A percentile compares a stretch with the other conserved stretches of the same genome.
Evolutionary conservation across 805 yeast genomes (phyloP).

Genomic region (Schwanniomyces occidentalis): DNA sequence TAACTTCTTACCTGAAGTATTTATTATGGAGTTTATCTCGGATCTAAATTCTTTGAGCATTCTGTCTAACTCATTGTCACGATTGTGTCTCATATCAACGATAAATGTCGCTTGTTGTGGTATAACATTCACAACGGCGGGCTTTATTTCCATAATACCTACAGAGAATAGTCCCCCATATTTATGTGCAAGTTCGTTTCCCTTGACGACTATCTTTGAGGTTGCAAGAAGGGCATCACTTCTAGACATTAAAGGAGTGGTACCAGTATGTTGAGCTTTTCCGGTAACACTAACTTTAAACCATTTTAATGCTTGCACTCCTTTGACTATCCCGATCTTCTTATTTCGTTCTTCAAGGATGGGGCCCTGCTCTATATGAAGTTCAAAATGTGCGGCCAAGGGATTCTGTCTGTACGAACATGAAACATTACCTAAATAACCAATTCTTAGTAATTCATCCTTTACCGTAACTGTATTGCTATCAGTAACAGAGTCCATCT

Average conservation of each 20-base stretch:
- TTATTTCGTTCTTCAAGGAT: slow-evolving; percentile 55
- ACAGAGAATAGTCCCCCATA: slow-evolving; percentile 57
- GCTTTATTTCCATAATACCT: slow-evolving; percentile 57
- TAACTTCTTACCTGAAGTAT: slow-evolving; percentile 28
- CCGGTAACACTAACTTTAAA: slow-evolving; percentile 54
- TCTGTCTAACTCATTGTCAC: slow-evolving; percentile 40
- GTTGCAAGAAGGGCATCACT: slow-evolving; percentile 62
- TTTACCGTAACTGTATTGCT: slow-evolving; percentile 47
- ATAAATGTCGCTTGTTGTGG: slow-evolving; percentile 62
- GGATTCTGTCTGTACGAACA: slow-evolving; percentile 53
- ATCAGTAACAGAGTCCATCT: slow-evolving; percentile 55
- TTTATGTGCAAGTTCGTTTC: slow-evolving; percentile 54
- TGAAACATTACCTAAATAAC: slow-evolving; percentile 54
- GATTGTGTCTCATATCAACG: slow-evolving; percentile 56
- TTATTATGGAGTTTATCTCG: slow-evolving; percentile 3
- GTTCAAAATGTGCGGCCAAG: slow-evolving; percentile 67
- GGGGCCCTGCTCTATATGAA: slow-evolving; percentile 80
- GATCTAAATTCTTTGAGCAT: slow-evolving; percentile 36
- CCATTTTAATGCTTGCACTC: slow-evolving; percentile 70
- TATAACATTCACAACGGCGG: slow-evolving; percentile 66
- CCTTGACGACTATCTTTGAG: slow-evolving; percentile 54
- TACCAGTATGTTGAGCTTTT: slow-evolving; percentile 70
- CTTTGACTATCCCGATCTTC: slow-evolving; percentile 63
- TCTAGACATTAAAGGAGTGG: slow-evolving; percentile 64
- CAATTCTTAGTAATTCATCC: slow-evolving; percentile 59